phyloP scores from a whole-genome alignment of 2,329 filamentous ascomycete species.

The Exophiala calicioides region DNA sequence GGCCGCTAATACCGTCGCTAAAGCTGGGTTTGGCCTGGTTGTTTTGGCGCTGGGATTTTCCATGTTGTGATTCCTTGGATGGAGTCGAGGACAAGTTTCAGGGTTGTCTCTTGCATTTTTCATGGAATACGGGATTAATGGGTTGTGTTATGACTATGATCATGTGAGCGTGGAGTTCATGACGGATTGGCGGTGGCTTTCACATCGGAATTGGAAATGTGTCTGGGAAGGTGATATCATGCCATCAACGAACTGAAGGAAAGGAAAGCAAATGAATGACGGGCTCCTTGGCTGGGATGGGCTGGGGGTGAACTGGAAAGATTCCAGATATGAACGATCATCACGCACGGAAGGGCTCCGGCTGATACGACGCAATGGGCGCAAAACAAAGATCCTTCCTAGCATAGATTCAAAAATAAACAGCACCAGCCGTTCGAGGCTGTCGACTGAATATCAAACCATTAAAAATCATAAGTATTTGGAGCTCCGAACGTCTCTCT shows the following conservation, averaged over 20 bases:
- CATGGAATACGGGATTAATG: too few species aligned
- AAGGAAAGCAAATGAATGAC: too few species aligned
- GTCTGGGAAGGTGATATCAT: neutral
- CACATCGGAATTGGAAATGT: neutral
- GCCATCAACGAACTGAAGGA: neutral
- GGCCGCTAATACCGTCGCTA: constrained; percentile 38
- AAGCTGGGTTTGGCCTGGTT: constrained; percentile 46
- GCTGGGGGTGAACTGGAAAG: too few species aligned
- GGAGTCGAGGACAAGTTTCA: neutral
- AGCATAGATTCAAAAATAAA: neutral
- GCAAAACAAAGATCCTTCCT: neutral
- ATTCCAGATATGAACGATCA: neutral
- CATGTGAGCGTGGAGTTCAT: constrained; percentile 5
- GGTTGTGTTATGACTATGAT: too few species aligned
- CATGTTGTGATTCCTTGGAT: constrained; percentile 26
- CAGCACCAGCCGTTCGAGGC: neutral
- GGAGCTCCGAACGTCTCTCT: neutral
- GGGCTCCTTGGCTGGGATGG: too few species aligned
- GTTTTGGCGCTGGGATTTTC: constrained; percentile 36
- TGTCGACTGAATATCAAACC: neutral
- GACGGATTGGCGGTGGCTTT: neutral
- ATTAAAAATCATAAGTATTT: neutral
- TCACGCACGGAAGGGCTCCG: constrained; percentile 16
- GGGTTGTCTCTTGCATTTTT: neutral
- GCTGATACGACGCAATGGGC: constrained; percentile 1